Evolutionary conservation across 2,329 filamentous ascomycete genomes (phyloP), one percentile per base, ranked within the genome.

Genomic region (Cercospora sp.): DNA sequence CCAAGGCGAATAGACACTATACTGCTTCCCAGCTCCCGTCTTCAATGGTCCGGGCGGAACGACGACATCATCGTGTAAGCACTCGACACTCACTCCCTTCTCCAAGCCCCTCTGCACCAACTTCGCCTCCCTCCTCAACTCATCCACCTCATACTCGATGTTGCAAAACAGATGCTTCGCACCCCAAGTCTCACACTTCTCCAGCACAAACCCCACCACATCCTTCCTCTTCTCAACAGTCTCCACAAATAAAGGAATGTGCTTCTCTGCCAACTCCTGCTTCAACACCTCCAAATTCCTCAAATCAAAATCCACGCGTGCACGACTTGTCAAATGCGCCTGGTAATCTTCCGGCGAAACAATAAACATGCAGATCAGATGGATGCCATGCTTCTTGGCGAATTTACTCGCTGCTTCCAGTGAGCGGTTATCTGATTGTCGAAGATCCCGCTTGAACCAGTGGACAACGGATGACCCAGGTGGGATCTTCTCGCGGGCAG

Each of bases 121-220:
- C 30, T 82, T 83, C 1, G 89, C 88, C 74, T 97, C 94, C 5
- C 93, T 85, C 53, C 93, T 84, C 67, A 97, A 80, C 80, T 97
- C 94, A 76, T 97, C 94, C 0, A 96, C 92, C 78, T 97, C 94
- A 75, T 97, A 97, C 77, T 97, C 93, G 66, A 93, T 88, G 76
- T 97, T 97, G 59, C 91, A 89, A 74, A 89, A 96, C 2, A 97
- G 72, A 74, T 95, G 91, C 60, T 84, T 89, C 0, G 88, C 90
- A 0, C 87, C 87, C 93, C 92, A 97, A 69, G 88, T 82, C 31
- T 87, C 81, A 77, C 91, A 87, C 48, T 94, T 81, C 62, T 89
- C 85, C 1, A 91, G 73, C 9, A 97, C 82, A 3, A 88, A 83
- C 1, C 78, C 78, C 0, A 89, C 86, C 0, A 95, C 83, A 0